Percentiles rank a stretch among this genome's conserved stretches.
phyloP scores from a whole-genome alignment of 2,329 filamentous ascomycete genomes.

The Zasmidium angulare region DNA sequence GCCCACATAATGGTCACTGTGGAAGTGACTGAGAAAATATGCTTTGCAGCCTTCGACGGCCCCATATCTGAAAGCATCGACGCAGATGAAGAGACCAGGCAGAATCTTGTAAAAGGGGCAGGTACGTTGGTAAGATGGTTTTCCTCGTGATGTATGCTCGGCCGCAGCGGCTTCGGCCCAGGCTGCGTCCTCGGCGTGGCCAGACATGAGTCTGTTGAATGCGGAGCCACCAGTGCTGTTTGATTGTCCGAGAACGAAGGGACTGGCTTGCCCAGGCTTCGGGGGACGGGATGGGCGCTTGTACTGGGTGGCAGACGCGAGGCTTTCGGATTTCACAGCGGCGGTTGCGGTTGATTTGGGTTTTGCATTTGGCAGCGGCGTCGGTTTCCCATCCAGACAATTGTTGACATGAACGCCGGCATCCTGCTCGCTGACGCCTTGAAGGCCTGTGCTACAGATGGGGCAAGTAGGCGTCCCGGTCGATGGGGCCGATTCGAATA shows the following conservation, averaged over 20 bases:
- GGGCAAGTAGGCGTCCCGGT: slow-evolving; percentile 59
- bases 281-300: slow-evolving; percentile 66
- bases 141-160: slow-evolving; percentile 75
- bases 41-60: slow-evolving; percentile 88
- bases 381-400: slow-evolving; percentile 80
- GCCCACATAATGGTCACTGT: slow-evolving; percentile 96
- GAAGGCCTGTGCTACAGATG: slow-evolving; percentile 69
- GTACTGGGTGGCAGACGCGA: slow-evolving; percentile 54
- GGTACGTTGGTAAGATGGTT: slow-evolving; percentile 81
- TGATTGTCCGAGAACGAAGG: slow-evolving; percentile 59
- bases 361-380: slow-evolving; percentile 50
- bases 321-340: slow-evolving; percentile 17
- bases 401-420: slow-evolving; percentile 85
- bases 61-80: slow-evolving; percentile 94
- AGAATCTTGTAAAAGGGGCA: slow-evolving; percentile 99
- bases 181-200: slow-evolving; percentile 82
- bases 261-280: slow-evolving; percentile 77
- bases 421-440: slow-evolving; percentile 58
- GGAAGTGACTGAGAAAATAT: slow-evolving; percentile 97
- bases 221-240: slow-evolving; percentile 60
- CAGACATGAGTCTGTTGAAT: slow-evolving; percentile 90
- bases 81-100: slow-evolving; percentile 86
- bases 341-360: slow-evolving; percentile 10
- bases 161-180: slow-evolving; percentile 85
- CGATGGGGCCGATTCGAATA: background rate